Percentiles rank a stretch among this genome's conserved stretches.
Conservation (phyloP, 202 grass and related monocot species). For the Panicum virgatum region DNA sequence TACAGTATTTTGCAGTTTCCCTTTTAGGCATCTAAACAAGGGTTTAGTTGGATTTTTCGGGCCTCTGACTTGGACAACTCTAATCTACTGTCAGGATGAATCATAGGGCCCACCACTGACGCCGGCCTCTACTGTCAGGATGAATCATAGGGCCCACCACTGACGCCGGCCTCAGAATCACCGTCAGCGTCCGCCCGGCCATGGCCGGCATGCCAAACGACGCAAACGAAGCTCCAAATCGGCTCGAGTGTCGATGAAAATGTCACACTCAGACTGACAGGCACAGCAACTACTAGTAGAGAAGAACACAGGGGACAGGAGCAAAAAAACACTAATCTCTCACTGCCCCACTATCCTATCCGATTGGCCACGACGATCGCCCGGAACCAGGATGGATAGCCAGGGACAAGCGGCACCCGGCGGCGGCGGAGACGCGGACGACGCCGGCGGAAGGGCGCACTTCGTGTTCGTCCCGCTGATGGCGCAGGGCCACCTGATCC, state of each 20-base stretch:
- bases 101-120: background rate
- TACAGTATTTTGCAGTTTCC: no score
- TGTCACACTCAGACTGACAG: background rate
- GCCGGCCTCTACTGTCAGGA: no score
- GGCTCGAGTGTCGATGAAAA: background rate
- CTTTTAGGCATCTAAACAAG: no score
- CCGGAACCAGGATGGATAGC: background rate
- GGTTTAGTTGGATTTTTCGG: background rate
- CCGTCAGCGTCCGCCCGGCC: background rate
- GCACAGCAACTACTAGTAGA: background rate
- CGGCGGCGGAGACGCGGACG: background rate
- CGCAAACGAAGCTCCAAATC: background rate
- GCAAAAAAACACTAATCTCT: background rate
- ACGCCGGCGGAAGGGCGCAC: slow-evolving; percentile 25
- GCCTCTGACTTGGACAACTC: background rate
- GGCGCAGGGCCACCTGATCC: slow-evolving; percentile 57
- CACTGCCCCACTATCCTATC: background rate
- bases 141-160: no score
- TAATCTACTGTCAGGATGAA: no score
- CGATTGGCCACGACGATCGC: background rate
- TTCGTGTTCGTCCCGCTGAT: slow-evolving; percentile 65
- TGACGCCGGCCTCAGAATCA: no score
- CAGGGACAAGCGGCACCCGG: background rate
- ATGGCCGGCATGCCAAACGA: background rate
- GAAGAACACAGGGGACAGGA: background rate